Percentiles rank a stretch among this genome's conserved stretches.
These are phyloP conservation scores for Narthecium ossifragum DNA, from an alignment of 106 monocot species.

Conservation along the genomic window DNA sequence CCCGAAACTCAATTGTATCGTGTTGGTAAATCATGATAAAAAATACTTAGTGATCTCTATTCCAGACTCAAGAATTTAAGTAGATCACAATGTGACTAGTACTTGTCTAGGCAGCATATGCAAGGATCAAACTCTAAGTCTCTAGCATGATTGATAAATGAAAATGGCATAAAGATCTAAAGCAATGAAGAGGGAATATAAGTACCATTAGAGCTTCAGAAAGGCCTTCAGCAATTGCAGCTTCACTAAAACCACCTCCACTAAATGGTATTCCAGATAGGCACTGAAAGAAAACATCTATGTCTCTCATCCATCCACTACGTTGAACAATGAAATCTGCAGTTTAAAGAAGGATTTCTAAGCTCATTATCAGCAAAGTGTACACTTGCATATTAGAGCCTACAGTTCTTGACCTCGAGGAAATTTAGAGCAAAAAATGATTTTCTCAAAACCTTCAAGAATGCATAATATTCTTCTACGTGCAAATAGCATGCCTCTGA, in stretches of 20 bases:
- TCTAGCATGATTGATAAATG: neutral
- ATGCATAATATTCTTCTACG: neutral
- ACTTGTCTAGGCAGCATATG: neutral
- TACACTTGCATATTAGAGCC: neutral
- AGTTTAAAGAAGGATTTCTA: neutral
- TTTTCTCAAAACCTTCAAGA: neutral
- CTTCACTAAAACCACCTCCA: slow-evolving; percentile 93
- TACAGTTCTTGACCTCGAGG: neutral
- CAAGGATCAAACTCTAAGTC: neutral
- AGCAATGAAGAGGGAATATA: neutral
- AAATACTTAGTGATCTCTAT: neutral
- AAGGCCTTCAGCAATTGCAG: slow-evolving; percentile 86
- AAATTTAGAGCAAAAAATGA: no score
- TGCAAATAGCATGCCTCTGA: neutral
- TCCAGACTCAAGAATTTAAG: neutral
- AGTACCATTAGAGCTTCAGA: slow-evolving; percentile 78
- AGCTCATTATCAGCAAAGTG: neutral
- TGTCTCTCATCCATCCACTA: slow-evolving; percentile 85
- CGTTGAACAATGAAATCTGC: slow-evolving; percentile 76
- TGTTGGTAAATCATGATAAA: no score
- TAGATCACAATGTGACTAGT: neutral
- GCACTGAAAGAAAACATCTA: slow-evolving; percentile 59
- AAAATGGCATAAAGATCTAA: neutral
- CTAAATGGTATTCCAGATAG: slow-evolving; percentile 59
- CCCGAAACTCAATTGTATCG: no score